Conservation (phyloP, 2,329 filamentous ascomycete species). For the Mollisia scopiformis region DNA sequence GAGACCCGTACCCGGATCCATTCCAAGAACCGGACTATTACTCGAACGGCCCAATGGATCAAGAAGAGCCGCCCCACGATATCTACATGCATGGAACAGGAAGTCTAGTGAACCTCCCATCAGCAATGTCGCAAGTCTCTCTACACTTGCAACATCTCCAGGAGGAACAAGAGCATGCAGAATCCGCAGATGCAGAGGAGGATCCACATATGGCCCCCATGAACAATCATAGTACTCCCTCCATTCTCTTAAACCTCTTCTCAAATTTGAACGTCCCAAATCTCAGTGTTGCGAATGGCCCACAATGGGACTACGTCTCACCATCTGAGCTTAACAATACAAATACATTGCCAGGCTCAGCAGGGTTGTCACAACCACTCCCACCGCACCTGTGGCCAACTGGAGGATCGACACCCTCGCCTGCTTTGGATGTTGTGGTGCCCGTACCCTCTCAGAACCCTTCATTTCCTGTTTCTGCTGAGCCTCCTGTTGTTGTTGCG, state of each 20-base stretch:
- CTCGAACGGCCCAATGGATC: not conserved
- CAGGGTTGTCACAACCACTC: not conserved
- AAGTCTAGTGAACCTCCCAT: slow-evolving; percentile 23
- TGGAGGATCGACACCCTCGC: slow-evolving; percentile 10
- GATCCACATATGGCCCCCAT: slow-evolving; percentile 24
- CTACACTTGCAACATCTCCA: slow-evolving; percentile 36
- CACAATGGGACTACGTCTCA: slow-evolving; percentile 11
- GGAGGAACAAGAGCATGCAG: slow-evolving; percentile 33
- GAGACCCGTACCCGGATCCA: not conserved
- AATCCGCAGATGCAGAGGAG: slow-evolving; percentile 20
- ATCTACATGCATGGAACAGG: slow-evolving; percentile 4
- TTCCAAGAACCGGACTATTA: slow-evolving; percentile 1
- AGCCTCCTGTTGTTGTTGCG: slow-evolving; percentile 4
- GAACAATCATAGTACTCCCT: slow-evolving; percentile 34
- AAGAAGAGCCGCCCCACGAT: not conserved
- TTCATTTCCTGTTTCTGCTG: slow-evolving; percentile 9
- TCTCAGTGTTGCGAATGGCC: slow-evolving; percentile 3
- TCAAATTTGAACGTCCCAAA: not conserved
- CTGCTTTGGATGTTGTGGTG: slow-evolving; percentile 10
- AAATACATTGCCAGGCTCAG: not conserved
- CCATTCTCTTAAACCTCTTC: slow-evolving; percentile 27
- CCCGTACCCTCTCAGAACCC: slow-evolving; percentile 1
- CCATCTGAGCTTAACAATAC: slow-evolving; percentile 11
- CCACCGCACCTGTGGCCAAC: slow-evolving; percentile 7
- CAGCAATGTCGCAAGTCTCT: slow-evolving; percentile 33